Evolutionary conservation across 306 rosid species (phyloP), one percentile per base, ranked within the genome.

Genomic region (Vigna trinervia): DNA sequence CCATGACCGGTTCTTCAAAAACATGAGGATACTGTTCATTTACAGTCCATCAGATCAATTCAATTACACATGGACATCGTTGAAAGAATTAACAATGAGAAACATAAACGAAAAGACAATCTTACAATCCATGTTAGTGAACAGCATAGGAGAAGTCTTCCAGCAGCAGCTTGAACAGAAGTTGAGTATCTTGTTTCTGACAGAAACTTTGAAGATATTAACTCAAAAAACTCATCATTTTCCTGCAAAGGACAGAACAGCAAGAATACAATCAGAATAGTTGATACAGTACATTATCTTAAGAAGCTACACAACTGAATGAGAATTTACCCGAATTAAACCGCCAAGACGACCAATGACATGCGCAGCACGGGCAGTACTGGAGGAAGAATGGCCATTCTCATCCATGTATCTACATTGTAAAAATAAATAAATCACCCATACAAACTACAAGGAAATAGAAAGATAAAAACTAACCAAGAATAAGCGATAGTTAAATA

Each of bases 211-310:
- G 91, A 81, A 61, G 99, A 96, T 82, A 96, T 86, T 73, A 96
- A 96, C 75, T 96, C 99, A 43, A 92, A 91, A 82, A 96, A 96
- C 8, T 92, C 99, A 72, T 96, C 99, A 7, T 91, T 90, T 51
- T 96, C 99, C 99, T 96, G 91, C 10, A 12, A 22, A 73, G 1
- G 8, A 70, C 32, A 1, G 26, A 70, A 74, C 46, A 5, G 15
- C n/a, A 63, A 50, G 58, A 54, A 30, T 17, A 83, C 39, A 12
- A 36, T 69, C 68, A 64, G 61, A 39, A 43, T 12, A 58, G 48
- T 14, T 4, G 48, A 26, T 28, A 12, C 47, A 4, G 36, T 4
- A 61, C 30, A 46, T 62, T 12, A 66, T 15, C 59, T 50, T 22
- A 28, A 13, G 5, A 15, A 69, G 1, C 14, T 43, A 52, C 1